Evolutionary conservation across 2,329 filamentous ascomycete genomes (phyloP).

Genomic region (Phaeophleospora eucalypticola): DNA sequence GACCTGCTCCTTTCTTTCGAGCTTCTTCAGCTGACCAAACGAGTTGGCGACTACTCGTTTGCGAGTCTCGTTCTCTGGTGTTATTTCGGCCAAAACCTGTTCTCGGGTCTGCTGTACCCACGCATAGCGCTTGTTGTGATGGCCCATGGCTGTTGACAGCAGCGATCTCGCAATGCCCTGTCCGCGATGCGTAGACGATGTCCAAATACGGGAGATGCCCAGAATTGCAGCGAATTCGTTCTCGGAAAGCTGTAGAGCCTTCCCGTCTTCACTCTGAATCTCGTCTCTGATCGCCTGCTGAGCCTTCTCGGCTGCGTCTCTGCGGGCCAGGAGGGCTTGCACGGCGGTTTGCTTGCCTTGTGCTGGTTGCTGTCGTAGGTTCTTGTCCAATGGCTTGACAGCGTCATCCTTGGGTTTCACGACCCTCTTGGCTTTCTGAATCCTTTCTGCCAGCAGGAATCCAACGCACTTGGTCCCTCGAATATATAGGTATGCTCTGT

Average conservation of each 20-base stretch:
- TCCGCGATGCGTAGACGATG: slow-evolving; percentile 52
- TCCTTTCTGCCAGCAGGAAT: slow-evolving; percentile 58
- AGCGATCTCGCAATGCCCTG: slow-evolving; percentile 56
- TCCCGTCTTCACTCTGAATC: slow-evolving; percentile 11
- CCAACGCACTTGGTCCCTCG: slow-evolving; percentile 59
- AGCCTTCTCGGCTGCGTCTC: slow-evolving; percentile 16
- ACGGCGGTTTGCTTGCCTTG: slow-evolving; percentile 12
- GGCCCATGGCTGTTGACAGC: slow-evolving; percentile 41
- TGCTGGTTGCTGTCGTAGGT: slow-evolving; percentile 18
- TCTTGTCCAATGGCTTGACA: slow-evolving; percentile 5
- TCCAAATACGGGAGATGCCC: slow-evolving; percentile 64
- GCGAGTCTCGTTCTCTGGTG: background rate
- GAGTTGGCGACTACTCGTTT: background rate
- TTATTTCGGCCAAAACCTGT: background rate
- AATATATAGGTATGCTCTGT: slow-evolving; percentile 60
- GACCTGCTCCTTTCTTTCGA: slow-evolving; percentile 51
- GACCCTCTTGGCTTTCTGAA: slow-evolving; percentile 54
- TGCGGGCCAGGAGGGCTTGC: slow-evolving; percentile 24
- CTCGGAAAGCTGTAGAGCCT: slow-evolving; percentile 23
- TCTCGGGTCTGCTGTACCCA: background rate
- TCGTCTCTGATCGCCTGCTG: slow-evolving; percentile 6
- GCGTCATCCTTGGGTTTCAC: slow-evolving; percentile 26
- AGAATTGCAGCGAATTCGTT: slow-evolving; percentile 44
- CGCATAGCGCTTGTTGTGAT: slow-evolving; percentile 2
- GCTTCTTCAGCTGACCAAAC: slow-evolving; percentile 46